Evolutionary conservation across 192 early-diverging fungal species (phyloP).

Genomic region (Coemansia sp.): DNA sequence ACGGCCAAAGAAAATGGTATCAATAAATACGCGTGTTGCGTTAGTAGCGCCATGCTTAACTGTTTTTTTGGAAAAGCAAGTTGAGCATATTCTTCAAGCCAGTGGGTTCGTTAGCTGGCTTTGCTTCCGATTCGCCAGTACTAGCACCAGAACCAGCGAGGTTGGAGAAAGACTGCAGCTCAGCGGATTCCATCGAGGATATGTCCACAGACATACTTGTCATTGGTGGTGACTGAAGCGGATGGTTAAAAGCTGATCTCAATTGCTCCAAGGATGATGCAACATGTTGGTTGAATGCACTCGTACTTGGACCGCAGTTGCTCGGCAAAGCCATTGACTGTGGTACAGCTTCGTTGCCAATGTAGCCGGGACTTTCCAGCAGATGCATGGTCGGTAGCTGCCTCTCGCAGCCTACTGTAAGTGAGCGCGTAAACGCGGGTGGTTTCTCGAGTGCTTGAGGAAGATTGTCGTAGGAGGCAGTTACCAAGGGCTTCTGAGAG

Average conservation of each 20-base stretch:
- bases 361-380: not conserved
- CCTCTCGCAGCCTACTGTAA: constrained; percentile 7
- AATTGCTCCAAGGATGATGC: constrained; percentile 23
- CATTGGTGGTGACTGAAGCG: constrained; percentile 10
- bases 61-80: constrained; percentile 13
- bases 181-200: not conserved
- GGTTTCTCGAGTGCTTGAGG: not conserved
- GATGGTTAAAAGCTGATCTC: constrained; percentile 14
- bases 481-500: not conserved
- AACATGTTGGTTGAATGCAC: constrained; percentile 17
- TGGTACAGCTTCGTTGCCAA: not conserved
- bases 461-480: constrained; percentile 3
- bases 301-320: constrained; percentile 2
- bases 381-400: not conserved
- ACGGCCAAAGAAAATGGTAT: not conserved
- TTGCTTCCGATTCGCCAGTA: not conserved
- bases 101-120: constrained; percentile 1
- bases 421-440: constrained; percentile 10
- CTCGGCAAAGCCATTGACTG: not conserved
- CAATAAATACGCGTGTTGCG: not conserved
- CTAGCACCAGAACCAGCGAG: not conserved
- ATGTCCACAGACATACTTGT: constrained; percentile 11
- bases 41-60: not conserved
- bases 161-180: constrained; percentile 7
- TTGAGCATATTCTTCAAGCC: constrained; percentile 13